Evolutionary conservation across 371 early-diverging fungal genomes (phyloP), one percentile per base, ranked within the genome.

Genomic region (Mucor racemosus): DNA sequence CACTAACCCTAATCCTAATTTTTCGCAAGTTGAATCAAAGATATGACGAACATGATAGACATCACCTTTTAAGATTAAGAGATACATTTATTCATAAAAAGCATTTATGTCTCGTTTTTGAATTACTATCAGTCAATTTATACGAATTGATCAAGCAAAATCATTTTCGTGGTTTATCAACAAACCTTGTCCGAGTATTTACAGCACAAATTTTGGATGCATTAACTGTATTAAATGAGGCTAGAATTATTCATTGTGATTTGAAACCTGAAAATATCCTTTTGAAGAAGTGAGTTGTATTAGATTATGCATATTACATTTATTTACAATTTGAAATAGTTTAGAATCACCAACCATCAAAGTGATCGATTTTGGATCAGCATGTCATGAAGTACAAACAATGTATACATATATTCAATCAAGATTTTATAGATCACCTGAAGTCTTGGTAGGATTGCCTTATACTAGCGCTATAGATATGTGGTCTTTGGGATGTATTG

Each of bases 261-360:
- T 81, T 99, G 53, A 99, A 99, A 75, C 99, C 99, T 1, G 99
- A 97, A 75, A 98, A 99, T 72, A 95, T 98, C 41, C 71, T 99
- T 60, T 78, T 99, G 35, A 91, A 91, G 71, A 50, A 50, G 50
- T 50, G 26, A 50, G 50, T 11, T 26, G 7, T 41, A 15, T 4
- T 8, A 21, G 0, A 9, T 9, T 48, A 50, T 19, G 19, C 19
- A 21, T 19, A 19, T 48, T 38, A 9, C 7, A 17, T 50, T 9
- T 50, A 21, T 26, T 50, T 11, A 50, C 50, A 50, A 4, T 50
- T 26, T 50, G 26, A 46, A 4, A 21, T 50, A 89, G 89, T 58
- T 79, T 92, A 62, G 90, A 94, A 63, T 88, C 89, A 17, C 90
- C 96, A 1, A 84, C 90, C 5, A 89, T 99, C 75, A 98, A 99